Evolutionary conservation across 2,329 filamentous ascomycete genomes (phyloP).

Genomic region (Albifimbria verrucaria): DNA sequence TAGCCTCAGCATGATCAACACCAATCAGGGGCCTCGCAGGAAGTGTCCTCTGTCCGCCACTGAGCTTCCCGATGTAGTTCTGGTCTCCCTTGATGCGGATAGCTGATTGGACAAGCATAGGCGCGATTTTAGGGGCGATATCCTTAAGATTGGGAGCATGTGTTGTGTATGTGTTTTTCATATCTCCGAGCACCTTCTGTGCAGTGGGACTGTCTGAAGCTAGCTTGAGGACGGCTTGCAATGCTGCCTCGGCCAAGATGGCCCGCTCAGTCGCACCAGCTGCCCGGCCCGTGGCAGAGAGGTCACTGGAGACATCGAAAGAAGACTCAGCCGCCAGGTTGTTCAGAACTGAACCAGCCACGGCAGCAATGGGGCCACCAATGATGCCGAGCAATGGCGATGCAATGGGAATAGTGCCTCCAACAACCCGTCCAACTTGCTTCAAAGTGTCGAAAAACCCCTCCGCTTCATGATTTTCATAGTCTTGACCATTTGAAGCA

Average conservation of each 20-base stretch:
- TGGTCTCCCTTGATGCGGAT: background rate
- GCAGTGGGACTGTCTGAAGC: background rate
- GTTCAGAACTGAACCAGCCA: constrained; percentile 8
- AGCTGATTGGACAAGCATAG: background rate
- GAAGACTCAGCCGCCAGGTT: constrained; percentile 1
- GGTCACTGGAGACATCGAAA: background rate
- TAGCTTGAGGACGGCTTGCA: constrained; percentile 13
- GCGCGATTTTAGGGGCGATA: constrained; percentile 2
- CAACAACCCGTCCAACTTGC: constrained; percentile 6
- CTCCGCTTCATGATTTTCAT: constrained; percentile 9
- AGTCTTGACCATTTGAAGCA: background rate
- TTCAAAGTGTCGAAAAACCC: constrained; percentile 18
- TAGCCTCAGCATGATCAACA: constrained; percentile 3
- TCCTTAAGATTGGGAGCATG: constrained; percentile 6
- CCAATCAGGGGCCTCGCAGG: constrained; percentile 7
- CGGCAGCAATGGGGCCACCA: constrained; percentile 6
- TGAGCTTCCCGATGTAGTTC: background rate
- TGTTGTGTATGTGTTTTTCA: constrained; percentile 8
- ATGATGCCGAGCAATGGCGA: constrained; percentile 10
- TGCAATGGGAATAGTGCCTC: constrained; percentile 3
- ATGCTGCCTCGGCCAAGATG: constrained; percentile 15
- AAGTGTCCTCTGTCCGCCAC: background rate
- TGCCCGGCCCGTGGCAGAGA: background rate
- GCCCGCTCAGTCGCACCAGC: constrained; percentile 14
- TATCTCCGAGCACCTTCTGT: constrained; percentile 8